Evolutionary conservation across 2,329 filamentous ascomycete species (phyloP).

Genomic region (Botrytis fragariae): DNA sequence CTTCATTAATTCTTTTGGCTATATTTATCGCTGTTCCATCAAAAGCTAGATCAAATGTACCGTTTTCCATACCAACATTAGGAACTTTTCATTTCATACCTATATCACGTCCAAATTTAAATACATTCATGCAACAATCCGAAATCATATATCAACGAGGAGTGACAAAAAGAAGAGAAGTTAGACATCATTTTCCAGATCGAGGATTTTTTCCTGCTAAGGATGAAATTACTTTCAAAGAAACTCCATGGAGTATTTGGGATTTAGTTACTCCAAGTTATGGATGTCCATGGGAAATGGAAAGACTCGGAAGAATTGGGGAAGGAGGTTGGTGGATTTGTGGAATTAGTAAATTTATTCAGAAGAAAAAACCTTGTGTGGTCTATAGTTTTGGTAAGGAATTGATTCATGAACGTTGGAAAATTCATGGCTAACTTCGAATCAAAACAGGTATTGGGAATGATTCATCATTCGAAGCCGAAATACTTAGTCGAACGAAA

Average conservation of each 20-base stretch:
- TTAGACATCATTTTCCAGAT: slow-evolving; percentile 2
- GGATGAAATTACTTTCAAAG: slow-evolving; percentile 25
- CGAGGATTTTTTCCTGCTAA: slow-evolving; percentile 30
- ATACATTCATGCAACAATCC: slow-evolving; percentile 6
- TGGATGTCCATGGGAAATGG: slow-evolving; percentile 43
- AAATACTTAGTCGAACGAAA: slow-evolving; percentile 41
- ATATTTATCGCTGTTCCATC: not conserved
- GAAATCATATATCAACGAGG: slow-evolving; percentile 10
- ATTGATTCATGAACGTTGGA: not conserved
- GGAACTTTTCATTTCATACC: slow-evolving; percentile 14
- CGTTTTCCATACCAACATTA: not conserved
- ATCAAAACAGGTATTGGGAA: slow-evolving; percentile 5
- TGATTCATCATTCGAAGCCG: slow-evolving; percentile 35
- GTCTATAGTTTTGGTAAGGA: slow-evolving; percentile 19
- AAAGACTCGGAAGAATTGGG: slow-evolving; percentile 42
- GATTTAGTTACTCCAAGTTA: slow-evolving; percentile 44
- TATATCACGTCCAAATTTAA: slow-evolving; percentile 15
- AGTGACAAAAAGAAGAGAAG: slow-evolving; percentile 3
- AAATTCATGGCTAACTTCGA: not conserved
- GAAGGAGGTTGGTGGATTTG: slow-evolving; percentile 46
- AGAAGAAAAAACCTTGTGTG: slow-evolving; percentile 21
- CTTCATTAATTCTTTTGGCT: not conserved
- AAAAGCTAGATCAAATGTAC: not conserved
- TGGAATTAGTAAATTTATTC: slow-evolving; percentile 41
- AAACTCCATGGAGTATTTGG: slow-evolving; percentile 41